Conservation (phyloP, 208 protist species). For the Porcisia deanei region DNA sequence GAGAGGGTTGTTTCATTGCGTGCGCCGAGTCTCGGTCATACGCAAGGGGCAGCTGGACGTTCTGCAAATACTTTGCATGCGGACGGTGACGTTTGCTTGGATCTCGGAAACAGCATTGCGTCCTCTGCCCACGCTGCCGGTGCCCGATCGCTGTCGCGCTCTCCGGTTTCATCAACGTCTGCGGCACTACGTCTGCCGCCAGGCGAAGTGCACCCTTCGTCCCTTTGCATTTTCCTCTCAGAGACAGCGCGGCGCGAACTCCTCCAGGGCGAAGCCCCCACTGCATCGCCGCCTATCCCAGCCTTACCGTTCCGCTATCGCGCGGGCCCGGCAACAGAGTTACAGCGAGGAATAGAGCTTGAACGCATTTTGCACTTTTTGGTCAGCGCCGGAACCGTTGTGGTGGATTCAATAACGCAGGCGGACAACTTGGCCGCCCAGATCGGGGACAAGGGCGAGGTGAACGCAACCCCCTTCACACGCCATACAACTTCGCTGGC, state of each 20-base stretch:
- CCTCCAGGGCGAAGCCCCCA: constrained; percentile 1
- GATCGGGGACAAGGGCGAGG: constrained; percentile 9
- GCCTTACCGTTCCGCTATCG: background rate
- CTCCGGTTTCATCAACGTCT: background rate
- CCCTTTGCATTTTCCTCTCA: constrained; percentile 23
- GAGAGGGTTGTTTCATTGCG: background rate
- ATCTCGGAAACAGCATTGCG: background rate
- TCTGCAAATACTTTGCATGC: background rate
- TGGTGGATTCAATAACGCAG: constrained; percentile 21
- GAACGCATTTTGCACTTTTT: constrained; percentile 31
- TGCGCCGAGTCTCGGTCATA: background rate
- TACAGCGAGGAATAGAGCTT: constrained; percentile 28
- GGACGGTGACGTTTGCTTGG: background rate
- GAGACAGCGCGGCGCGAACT: constrained; percentile 19
- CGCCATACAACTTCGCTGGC: background rate
- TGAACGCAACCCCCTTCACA: background rate
- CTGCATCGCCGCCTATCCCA: background rate
- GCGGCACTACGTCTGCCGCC: background rate
- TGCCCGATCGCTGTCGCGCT: background rate
- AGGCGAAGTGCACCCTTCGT: constrained; percentile 10
- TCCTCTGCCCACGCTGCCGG: background rate
- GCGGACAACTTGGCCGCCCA: constrained; percentile 25
- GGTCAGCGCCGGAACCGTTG: constrained; percentile 14
- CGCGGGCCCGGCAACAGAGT: constrained; percentile 16
- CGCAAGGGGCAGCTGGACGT: background rate